Percentiles rank a stretch among this genome's conserved stretches.
Evolutionary conservation across 768 basidiomycete genomes (phyloP).

Genomic region (Coprinopsis strossmayeri): DNA sequence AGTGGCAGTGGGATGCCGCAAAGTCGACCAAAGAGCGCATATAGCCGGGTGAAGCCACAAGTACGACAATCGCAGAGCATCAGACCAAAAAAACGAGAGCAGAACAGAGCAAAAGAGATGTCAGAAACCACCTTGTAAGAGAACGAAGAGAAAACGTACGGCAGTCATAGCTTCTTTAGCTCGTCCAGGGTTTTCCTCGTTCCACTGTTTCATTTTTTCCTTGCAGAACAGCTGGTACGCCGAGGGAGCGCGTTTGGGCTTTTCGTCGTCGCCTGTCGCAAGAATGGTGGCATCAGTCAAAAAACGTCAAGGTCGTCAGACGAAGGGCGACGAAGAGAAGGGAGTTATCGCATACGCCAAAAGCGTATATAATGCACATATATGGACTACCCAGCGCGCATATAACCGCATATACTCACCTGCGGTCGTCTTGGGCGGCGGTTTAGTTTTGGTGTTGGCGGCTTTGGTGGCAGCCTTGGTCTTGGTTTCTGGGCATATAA

Average conservation of each 20-base stretch:
- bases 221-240: constrained; percentile 56
- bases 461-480: constrained; percentile 53
- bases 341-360: neutral
- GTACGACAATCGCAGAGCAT: neutral
- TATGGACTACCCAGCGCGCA: too few species aligned
- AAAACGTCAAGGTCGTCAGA: neutral
- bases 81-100: neutral
- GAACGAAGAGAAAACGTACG: constrained; percentile 20
- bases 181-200: constrained; percentile 41
- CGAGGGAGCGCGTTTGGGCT: constrained; percentile 50
- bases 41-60: too few species aligned
- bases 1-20: too few species aligned
- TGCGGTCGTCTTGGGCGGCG: constrained; percentile 26
- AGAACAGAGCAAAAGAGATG: neutral
- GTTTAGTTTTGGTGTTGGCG: constrained; percentile 37
- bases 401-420: too few species aligned
- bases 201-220: constrained; percentile 52
- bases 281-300: neutral
- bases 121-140: too few species aligned
- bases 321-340: constrained; percentile 2
- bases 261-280: constrained; percentile 32
- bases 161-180: constrained; percentile 49
- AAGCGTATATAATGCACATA: too few species aligned
- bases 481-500: constrained; percentile 32
- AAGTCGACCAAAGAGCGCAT: too few species aligned